These are phyloP conservation scores for Hypoxylon sp. DNA, from an alignment of 2,329 filamentous ascomycete genomes.

Conservation along the genomic window DNA sequence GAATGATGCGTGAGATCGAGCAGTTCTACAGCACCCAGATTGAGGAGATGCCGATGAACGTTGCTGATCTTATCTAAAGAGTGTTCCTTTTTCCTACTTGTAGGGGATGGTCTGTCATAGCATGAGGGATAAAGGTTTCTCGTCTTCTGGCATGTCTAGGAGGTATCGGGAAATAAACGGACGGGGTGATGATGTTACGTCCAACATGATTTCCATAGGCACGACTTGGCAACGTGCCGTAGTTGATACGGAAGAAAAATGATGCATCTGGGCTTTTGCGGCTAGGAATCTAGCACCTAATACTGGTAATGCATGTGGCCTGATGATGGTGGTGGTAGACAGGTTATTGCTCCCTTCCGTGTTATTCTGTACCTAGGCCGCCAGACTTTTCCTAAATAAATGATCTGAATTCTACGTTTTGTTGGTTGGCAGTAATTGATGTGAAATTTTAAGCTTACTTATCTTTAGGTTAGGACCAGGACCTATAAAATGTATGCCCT, in stretches of 20 bases:
- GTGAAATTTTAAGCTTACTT: not conserved
- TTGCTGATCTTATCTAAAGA: constrained; percentile 80
- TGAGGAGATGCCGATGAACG: constrained; percentile 99
- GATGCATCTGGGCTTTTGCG: constrained; percentile 55
- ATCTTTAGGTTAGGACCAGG: not conserved
- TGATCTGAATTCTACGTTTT: constrained; percentile 40
- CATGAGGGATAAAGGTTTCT: constrained; percentile 46
- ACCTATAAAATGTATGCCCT: not conserved
- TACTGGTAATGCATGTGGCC: constrained; percentile 51
- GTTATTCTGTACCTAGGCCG: constrained; percentile 54
- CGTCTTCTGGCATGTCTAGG: constrained; percentile 48
- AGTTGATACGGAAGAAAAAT: constrained; percentile 48
- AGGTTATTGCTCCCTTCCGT: constrained; percentile 50
- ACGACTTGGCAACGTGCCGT: constrained; percentile 42
- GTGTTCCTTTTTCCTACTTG: constrained; percentile 29
- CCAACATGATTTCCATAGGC: constrained; percentile 43
- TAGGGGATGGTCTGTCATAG: constrained; percentile 48
- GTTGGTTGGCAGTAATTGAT: not conserved
- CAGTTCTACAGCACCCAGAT: constrained; percentile 99
- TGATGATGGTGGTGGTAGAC: constrained; percentile 51
- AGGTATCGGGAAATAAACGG: constrained; percentile 52
- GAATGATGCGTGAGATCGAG: constrained; percentile 99
- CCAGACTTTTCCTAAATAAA: constrained; percentile 53
- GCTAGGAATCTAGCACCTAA: constrained; percentile 54
- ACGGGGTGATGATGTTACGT: constrained; percentile 44